Percentiles rank a stretch among this genome's conserved stretches.
These are phyloP conservation scores for Cucurbitaria berberidis DNA, from an alignment of 2,329 filamentous ascomycete species.

Conservation along the genomic window DNA sequence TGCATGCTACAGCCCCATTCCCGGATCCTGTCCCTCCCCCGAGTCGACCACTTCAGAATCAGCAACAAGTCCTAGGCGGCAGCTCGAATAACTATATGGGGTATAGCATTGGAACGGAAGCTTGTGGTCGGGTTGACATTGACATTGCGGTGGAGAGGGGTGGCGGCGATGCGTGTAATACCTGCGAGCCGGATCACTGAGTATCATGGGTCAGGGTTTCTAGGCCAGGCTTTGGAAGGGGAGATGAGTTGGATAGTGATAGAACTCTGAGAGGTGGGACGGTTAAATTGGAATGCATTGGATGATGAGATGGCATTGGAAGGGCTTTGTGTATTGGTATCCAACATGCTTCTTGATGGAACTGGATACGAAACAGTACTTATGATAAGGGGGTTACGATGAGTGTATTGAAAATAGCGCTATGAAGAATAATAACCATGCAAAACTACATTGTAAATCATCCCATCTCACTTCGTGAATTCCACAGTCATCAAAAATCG, in stretches of 20 bases:
- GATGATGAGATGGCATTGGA: not conserved
- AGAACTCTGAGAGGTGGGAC: not conserved
- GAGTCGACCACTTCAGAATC: constrained; percentile 13
- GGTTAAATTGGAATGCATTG: not conserved
- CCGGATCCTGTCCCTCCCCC: constrained; percentile 36
- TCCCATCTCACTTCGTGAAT: not conserved
- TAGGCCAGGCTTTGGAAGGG: not conserved
- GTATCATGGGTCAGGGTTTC: not conserved
- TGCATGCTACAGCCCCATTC: constrained; percentile 41
- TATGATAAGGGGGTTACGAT: not conserved
- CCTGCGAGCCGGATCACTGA: constrained; percentile 21
- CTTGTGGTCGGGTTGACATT: constrained; percentile 26
- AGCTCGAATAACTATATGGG: not conserved
- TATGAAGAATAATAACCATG: not conserved
- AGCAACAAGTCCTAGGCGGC: not conserved
- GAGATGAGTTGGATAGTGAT: not conserved
- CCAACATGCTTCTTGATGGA: not conserved
- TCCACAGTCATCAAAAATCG: no score
- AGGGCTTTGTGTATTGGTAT: not conserved
- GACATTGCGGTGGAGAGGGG: constrained; percentile 19
- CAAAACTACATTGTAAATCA: not conserved
- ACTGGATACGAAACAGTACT: not conserved
- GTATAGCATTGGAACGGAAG: constrained; percentile 3
- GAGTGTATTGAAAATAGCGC: not conserved
- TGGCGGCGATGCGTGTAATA: constrained; percentile 22